Evolutionary conservation across 2,329 filamentous ascomycete species (phyloP).

Genomic region (Dothidotthia symphoricarpi): DNA sequence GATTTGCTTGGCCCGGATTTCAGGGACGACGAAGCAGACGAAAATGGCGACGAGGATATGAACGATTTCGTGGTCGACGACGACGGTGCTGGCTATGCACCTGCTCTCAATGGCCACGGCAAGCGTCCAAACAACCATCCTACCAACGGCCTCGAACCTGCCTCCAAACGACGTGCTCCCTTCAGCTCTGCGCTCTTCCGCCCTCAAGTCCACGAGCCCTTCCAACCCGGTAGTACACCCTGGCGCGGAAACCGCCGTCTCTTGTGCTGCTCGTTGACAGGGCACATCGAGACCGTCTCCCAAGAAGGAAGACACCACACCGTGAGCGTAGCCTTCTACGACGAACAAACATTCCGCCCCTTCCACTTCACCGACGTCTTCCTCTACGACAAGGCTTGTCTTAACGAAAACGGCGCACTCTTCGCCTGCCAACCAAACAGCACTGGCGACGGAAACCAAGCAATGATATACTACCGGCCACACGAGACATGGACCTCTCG

Average conservation of each 20-base stretch:
- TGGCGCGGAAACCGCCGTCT: conserved; percentile 95
- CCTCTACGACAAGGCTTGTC: conserved; percentile 91
- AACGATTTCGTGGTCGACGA: conserved; percentile 93
- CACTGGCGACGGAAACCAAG: conserved; percentile 55
- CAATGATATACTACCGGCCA: conserved; percentile 90
- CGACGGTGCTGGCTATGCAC: conserved; percentile 85
- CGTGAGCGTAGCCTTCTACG: conserved; percentile 96
- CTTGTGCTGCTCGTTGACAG: conserved; percentile 86
- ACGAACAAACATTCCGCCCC: conserved; percentile 85
- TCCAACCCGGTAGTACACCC: conserved; percentile 91
- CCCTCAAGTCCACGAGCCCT: conserved; percentile 74
- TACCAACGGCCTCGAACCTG: conserved; percentile 45
- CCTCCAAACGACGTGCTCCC: conserved; percentile 53
- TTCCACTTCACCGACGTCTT: conserved; percentile 98
- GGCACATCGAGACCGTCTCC: conserved; percentile 95
- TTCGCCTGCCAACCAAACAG: conserved; percentile 72
- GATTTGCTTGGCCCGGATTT: conserved; percentile 68
- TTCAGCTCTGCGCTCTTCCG: conserved; percentile 49
- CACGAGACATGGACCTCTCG: conserved; percentile 95
- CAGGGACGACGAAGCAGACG: conserved; percentile 50
- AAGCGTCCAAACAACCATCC: conserved; percentile 58
- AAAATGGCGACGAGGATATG: conserved; percentile 45
- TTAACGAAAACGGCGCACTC: conserved; percentile 78
- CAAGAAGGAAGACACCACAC: conserved; percentile 87
- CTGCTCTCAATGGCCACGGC: conserved; percentile 58